Evolutionary conservation across 352 stramenopile genomes (phyloP).

Genomic region (Salisapilia sapeloensis): DNA sequence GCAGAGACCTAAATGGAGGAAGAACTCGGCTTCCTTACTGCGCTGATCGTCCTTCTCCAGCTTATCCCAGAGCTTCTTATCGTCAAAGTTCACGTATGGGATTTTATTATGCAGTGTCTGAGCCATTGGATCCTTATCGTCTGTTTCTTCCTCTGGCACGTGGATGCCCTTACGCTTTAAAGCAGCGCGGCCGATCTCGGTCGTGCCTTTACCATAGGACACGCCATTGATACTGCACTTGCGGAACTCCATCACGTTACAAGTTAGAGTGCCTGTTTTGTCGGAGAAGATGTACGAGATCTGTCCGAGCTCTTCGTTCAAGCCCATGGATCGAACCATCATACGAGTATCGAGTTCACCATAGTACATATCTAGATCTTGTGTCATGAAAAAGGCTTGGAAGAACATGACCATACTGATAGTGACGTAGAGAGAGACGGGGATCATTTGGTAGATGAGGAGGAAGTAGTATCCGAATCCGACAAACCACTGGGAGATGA

Average conservation of each 20-base stretch:
- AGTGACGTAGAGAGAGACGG: conserved; percentile 95
- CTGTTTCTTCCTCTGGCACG: conserved; percentile 30
- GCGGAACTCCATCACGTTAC: conserved; percentile 92
- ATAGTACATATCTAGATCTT: conserved; percentile 85
- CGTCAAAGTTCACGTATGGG: conserved; percentile 72
- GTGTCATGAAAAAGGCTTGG: conserved; percentile 89
- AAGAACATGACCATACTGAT: conserved; percentile 93
- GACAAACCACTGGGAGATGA: conserved; percentile 49
- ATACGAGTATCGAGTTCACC: conserved; percentile 78
- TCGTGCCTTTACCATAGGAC: conserved; percentile 81
- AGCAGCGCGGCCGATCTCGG: conserved; percentile 58
- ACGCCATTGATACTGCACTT: conserved; percentile 87
- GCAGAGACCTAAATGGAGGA: conserved; percentile 66
- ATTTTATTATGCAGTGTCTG: conserved; percentile 9
- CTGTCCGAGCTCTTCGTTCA: conserved; percentile 86
- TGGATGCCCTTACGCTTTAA: conserved; percentile 40
- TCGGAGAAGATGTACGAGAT: conserved; percentile 87
- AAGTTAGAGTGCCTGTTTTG: conserved; percentile 89
- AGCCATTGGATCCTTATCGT: too few species aligned
- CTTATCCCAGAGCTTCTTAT: conserved; percentile 23
- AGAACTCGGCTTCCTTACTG: conserved; percentile 57
- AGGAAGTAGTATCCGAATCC: conserved; percentile 88
- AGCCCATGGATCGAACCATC: conserved; percentile 61
- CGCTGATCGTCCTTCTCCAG: conserved; percentile 15
- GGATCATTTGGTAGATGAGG: conserved; percentile 95